These are phyloP conservation scores for Euclidium syriacum DNA, from an alignment of 345 rosid species.

Conservation along the genomic window DNA sequence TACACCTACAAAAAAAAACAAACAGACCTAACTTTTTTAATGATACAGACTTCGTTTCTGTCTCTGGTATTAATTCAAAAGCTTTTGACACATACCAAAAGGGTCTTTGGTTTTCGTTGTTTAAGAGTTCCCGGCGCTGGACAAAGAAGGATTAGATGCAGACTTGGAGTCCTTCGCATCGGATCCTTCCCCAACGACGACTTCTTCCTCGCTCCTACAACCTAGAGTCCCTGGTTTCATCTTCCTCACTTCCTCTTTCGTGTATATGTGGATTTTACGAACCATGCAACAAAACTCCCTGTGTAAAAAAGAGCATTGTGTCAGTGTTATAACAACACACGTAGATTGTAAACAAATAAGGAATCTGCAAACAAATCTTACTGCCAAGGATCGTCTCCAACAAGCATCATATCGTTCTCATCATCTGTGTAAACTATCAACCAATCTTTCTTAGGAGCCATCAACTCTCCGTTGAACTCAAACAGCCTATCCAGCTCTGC, in stretches of 20 bases:
- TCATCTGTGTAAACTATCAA: conserved; percentile 73
- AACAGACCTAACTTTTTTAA: not conserved
- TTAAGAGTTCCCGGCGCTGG: conserved; percentile 34
- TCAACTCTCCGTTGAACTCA: conserved; percentile 65
- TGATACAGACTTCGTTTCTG: not conserved
- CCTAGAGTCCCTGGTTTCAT: conserved; percentile 54
- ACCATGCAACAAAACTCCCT: conserved; percentile 88
- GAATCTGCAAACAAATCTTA: conserved; percentile 34
- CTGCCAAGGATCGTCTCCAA: conserved; percentile 98
- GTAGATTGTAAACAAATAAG: not conserved
- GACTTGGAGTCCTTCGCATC: conserved; percentile 42
- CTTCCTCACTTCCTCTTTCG: conserved; percentile 75
- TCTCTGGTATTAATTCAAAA: not conserved
- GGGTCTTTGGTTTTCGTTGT: not conserved
- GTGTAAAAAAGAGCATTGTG: not conserved
- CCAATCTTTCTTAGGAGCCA: conserved; percentile 61
- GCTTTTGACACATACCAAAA: conserved; percentile 17
- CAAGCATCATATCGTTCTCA: conserved; percentile 92
- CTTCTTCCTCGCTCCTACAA: conserved; percentile 40
- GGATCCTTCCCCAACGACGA: conserved; percentile 27
- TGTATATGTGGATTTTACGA: conserved; percentile 56
- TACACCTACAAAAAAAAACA: not conserved
- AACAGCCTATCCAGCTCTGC: conserved; percentile 68
- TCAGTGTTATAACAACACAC: not conserved
- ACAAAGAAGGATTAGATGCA: conserved; percentile 26